Evolutionary conservation across 179 eudicot genomes (phyloP).

Genomic region (Pouteria campechiana): DNA sequence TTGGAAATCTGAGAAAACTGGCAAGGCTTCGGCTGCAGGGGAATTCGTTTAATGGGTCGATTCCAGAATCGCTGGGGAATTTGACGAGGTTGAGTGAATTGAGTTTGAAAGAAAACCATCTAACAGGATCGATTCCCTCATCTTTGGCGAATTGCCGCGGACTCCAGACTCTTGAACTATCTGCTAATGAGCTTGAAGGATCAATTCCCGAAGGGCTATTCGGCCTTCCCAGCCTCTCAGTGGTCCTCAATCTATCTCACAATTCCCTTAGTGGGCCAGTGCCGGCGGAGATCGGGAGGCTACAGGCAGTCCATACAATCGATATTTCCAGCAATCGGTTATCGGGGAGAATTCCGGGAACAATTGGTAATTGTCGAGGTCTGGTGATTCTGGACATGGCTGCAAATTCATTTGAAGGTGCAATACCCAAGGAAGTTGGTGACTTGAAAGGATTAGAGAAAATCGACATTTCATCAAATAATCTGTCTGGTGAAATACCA

Average conservation of each 20-base stretch:
- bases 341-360: constrained; percentile 58
- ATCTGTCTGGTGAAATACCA: too few relatives aligned
- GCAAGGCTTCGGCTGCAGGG: constrained; percentile 34
- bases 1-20: constrained; percentile 31
- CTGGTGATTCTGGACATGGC: constrained; percentile 78
- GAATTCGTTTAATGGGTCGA: constrained; percentile 48
- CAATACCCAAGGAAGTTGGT: constrained; percentile 74
- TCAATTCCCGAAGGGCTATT: constrained; percentile 69
- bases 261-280: constrained; percentile 55
- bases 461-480: too few relatives aligned
- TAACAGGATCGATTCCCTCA: constrained; percentile 57
- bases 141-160: constrained; percentile 45
- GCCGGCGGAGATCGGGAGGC: constrained; percentile 73
- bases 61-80: constrained; percentile 56
- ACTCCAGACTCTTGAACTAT: constrained; percentile 56
- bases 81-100: constrained; percentile 38
- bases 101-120: constrained; percentile 55
- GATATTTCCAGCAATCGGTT: constrained; percentile 58
- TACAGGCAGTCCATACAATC: constrained; percentile 53
- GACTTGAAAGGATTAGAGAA: too few relatives aligned
- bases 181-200: constrained; percentile 53
- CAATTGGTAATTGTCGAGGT: constrained; percentile 62
- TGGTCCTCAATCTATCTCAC: constrained; percentile 74
- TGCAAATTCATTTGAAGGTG: constrained; percentile 62
- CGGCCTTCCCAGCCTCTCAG: constrained; percentile 59